phyloP scores from a whole-genome alignment of 371 early-diverging fungal species.

The Syncephalastrum monosporum region DNA sequence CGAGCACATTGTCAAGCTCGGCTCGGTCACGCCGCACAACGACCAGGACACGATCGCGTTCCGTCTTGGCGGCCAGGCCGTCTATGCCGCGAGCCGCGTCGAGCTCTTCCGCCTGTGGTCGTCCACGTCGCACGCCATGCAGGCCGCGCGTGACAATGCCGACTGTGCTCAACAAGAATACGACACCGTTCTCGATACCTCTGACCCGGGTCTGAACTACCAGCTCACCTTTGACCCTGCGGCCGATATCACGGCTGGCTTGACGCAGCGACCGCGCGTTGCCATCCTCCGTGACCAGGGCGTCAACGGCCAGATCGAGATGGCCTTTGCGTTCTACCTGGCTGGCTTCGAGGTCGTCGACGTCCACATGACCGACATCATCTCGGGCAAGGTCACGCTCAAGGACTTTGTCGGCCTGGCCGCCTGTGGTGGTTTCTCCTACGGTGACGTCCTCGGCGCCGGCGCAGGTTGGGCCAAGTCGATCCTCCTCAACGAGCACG shows the following conservation, averaged over 20 bases:
- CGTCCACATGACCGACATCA: conserved; percentile 96
- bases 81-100: conserved; percentile 55
- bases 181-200: conserved; percentile 61
- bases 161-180: conserved; percentile 84
- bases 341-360: conserved; percentile 93
- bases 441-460: conserved; percentile 97
- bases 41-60: conserved; percentile 46
- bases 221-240: conserved; percentile 77
- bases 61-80: conserved; percentile 32
- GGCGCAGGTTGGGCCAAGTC: conserved; percentile 97
- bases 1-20: conserved; percentile 61
- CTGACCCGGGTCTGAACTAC: conserved; percentile 78
- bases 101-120: conserved; percentile 82
- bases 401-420: conserved; percentile 84
- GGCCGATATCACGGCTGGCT: conserved; percentile 35
- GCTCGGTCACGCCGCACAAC: conserved; percentile 53
- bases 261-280: conserved; percentile 69
- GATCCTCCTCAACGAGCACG: conserved; percentile 69
- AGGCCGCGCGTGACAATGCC: conserved; percentile 88
- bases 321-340: conserved; percentile 90
- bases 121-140: conserved; percentile 90
- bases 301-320: conserved; percentile 92
- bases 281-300: conserved; percentile 97
- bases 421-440: conserved; percentile 96
- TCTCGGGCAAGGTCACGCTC: conserved; percentile 69